Base-by-base conservation (phyloP, 257 asterid genomes). In the Misopates orontium region DNA sequence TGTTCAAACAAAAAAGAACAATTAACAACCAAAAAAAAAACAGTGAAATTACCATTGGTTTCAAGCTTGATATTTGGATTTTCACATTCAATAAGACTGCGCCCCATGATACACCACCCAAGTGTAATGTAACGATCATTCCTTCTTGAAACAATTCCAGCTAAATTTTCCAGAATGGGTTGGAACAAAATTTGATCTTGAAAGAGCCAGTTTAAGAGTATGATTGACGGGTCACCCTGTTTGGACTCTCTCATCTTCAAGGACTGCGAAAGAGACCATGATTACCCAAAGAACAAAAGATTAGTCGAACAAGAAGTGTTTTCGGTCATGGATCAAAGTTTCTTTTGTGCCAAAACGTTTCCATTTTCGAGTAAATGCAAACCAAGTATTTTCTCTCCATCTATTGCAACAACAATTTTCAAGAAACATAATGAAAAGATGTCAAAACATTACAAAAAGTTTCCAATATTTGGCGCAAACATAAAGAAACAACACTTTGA, bases 101-200 rank as follows among this genome's bases (percentile, higher is more conserved):
- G 98, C 39, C 87, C 87, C 75, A 92, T 85, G 39, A 78, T 76
- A 75, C 96, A 92, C 98, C 97, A 92, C 21, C 97, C 97, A 28
- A 92, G 79, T 72, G 86, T 82, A 77, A 89, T 73, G 82, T 83
- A 81, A 32, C 56, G 90, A 75, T 92, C 97, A 78, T 85, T 83
- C 73, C 76, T 89, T 71, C 88, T 81, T 4, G 67, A 78, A 56
- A 89, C 66, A 52, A 89, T 78, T 66, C 71, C 80, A 1, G 85
- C 75, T 40, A 84, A 67, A 63, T 82, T 77, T 63, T 72, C 74
- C 70, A 83, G 71, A 21, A 81, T 70, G 57, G 77, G 77, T 68
- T 76, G 83, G 73, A 84, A 81, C 76, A 84, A 65, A 60, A 74
- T 18, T 59, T 89, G 87, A 45, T 89, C 97, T 76, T 84, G 88